Conservation (phyloP, 2,329 filamentous ascomycete species). For the Ophiocordyceps polyrhachis-furcata region DNA sequence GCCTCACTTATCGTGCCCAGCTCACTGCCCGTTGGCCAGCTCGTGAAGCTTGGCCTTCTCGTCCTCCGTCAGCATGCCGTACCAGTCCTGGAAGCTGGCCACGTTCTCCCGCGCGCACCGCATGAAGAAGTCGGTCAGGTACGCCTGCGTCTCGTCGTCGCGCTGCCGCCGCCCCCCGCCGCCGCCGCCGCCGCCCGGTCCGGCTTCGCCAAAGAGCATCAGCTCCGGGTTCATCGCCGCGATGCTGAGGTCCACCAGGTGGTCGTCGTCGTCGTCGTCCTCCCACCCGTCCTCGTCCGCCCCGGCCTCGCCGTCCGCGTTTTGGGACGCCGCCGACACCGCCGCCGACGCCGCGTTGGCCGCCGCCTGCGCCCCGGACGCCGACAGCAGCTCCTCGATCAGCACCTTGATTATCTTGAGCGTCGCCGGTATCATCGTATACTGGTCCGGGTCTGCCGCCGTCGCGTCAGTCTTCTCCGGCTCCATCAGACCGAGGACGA, state of each 20-base stretch:
- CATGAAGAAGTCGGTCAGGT: slow-evolving; percentile 67
- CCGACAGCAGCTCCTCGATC: slow-evolving; percentile 74
- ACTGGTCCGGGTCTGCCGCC: slow-evolving; percentile 60
- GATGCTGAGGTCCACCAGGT: slow-evolving; percentile 53
- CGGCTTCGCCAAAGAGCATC: slow-evolving; percentile 54
- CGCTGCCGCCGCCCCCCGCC: slow-evolving; percentile 36
- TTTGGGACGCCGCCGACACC: slow-evolving; percentile 33
- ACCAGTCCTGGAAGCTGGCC: slow-evolving; percentile 38
- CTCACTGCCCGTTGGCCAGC: slow-evolving; percentile 20
- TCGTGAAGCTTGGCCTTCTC: slow-evolving; percentile 38
- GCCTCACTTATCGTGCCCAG: no score
- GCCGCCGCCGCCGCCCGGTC: slow-evolving; percentile 27
- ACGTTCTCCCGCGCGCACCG: slow-evolving; percentile 35
- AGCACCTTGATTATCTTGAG: slow-evolving; percentile 95
- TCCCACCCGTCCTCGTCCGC: slow-evolving; percentile 84
- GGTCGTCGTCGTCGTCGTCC: slow-evolving; percentile 52
- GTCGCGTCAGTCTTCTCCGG: slow-evolving; percentile 9
- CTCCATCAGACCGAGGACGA: not conserved
- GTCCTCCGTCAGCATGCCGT: slow-evolving; percentile 31
- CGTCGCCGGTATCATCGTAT: slow-evolving; percentile 68
- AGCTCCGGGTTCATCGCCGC: slow-evolving; percentile 53
- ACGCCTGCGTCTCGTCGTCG: slow-evolving; percentile 82
- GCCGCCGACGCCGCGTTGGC: slow-evolving; percentile 45
- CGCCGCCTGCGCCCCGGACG: slow-evolving; percentile 45
- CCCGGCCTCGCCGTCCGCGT: slow-evolving; percentile 24